Conservation (phyloP, 257 asterid genomes). For the Galeopsis tetrahit region DNA sequence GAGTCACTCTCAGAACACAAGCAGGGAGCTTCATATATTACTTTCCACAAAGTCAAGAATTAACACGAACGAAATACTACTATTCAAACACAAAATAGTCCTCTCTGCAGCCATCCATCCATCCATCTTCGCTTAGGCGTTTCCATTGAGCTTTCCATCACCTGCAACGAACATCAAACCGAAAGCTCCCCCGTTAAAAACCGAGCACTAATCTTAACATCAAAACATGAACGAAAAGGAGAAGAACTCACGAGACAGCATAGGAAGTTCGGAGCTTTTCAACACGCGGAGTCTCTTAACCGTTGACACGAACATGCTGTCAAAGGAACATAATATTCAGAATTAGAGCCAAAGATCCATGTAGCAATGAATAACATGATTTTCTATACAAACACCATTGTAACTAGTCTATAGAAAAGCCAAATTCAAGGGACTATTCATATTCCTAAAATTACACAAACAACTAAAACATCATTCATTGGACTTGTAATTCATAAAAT, state of each 20-base stretch:
- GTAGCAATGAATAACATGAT: too few relatives aligned
- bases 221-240: not conserved
- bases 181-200: not conserved
- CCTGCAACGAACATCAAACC: conserved; percentile 45
- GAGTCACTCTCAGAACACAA: conserved; percentile 7
- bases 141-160: conserved; percentile 49
- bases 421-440: conserved; percentile 11
- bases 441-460: not conserved
- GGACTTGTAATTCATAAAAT: too few relatives aligned
- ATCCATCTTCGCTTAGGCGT: conserved; percentile 6
- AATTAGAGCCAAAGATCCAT: too few relatives aligned
- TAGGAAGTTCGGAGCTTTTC: conserved; percentile 79
- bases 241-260: conserved; percentile 61
- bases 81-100: conserved; percentile 19
- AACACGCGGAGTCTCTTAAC: conserved; percentile 88
- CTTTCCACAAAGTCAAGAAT: conserved; percentile 12
- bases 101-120: not conserved
- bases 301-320: conserved; percentile 88
- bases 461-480: too few relatives aligned
- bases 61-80: conserved; percentile 18
- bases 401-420: not conserved
- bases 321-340: conserved; percentile 4
- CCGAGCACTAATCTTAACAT: not conserved
- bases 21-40: conserved; percentile 16
- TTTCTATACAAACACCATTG: conserved; percentile 1